These are phyloP conservation scores for Fusarium anguioides DNA, from an alignment of 2,329 filamentous ascomycete genomes.

Conservation along the genomic window DNA sequence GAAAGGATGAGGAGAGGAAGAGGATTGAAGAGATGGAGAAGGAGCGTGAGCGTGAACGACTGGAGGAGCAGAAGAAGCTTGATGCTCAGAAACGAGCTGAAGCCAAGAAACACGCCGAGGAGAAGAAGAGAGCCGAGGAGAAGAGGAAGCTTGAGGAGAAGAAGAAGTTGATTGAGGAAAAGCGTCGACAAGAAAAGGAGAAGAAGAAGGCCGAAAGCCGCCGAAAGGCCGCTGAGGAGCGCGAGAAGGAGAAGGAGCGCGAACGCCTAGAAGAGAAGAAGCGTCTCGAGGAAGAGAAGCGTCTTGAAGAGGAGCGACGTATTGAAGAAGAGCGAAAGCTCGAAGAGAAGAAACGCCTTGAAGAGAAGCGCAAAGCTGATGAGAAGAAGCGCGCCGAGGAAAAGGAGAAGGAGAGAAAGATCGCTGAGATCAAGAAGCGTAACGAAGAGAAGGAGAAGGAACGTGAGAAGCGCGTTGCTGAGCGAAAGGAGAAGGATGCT, in stretches of 20 bases:
- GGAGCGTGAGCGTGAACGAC: slow-evolving; percentile 10
- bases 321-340: slow-evolving; percentile 20
- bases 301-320: slow-evolving; percentile 6
- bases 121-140: slow-evolving; percentile 8
- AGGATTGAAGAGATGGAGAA: slow-evolving; percentile 16
- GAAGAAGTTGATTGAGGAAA: slow-evolving; percentile 16
- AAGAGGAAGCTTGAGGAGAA: slow-evolving; percentile 16
- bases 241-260: slow-evolving; percentile 6
- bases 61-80: slow-evolving; percentile 3
- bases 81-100: slow-evolving; percentile 9
- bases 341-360: slow-evolving; percentile 12
- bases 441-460: slow-evolving; percentile 9
- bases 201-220: slow-evolving; percentile 10
- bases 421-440: slow-evolving; percentile 12
- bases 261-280: slow-evolving; percentile 16
- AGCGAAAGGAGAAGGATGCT: slow-evolving; percentile 27
- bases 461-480: slow-evolving; percentile 14
- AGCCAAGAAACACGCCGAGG: not conserved
- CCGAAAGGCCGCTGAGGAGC: slow-evolving; percentile 12
- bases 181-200: slow-evolving; percentile 12
- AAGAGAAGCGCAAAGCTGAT: slow-evolving; percentile 13
- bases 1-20: slow-evolving; percentile 12
- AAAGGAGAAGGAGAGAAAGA: slow-evolving; percentile 12
- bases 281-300: slow-evolving; percentile 12
- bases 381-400: slow-evolving; percentile 8